These are phyloP conservation scores for Tulasnella sp. DNA, from an alignment of 768 basidiomycete species.

Conservation along the genomic window DNA sequence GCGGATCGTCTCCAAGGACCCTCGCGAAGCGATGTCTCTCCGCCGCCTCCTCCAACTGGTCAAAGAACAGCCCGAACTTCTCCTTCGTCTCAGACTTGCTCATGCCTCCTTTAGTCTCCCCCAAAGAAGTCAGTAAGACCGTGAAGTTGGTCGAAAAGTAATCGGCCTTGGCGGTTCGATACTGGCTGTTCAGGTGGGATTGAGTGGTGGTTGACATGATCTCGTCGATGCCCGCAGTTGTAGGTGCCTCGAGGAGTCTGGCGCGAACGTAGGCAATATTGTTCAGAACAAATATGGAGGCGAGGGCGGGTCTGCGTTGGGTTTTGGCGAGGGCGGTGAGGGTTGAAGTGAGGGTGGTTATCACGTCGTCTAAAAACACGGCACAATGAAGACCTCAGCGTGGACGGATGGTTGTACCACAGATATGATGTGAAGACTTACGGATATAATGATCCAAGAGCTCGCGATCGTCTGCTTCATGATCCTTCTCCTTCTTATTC, in stretches of 20 bases:
- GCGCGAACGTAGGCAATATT: conserved; percentile 61
- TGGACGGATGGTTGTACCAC: neutral
- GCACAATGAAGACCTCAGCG: neutral
- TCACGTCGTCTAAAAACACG: conserved; percentile 50
- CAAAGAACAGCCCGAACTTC: conserved; percentile 73
- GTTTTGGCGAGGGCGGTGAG: conserved; percentile 46
- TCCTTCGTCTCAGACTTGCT: conserved; percentile 61
- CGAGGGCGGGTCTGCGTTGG: conserved; percentile 46
- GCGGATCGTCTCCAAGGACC: conserved; percentile 56
- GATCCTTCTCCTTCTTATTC: conserved; percentile 39
- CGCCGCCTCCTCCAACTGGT: conserved; percentile 64
- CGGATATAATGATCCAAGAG: conserved; percentile 68
- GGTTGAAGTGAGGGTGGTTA: conserved; percentile 49
- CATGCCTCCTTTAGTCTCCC: conserved; percentile 36
- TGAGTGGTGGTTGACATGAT: conserved; percentile 51
- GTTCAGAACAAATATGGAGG: conserved; percentile 69
- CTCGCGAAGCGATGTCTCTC: conserved; percentile 61
- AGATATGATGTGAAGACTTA: conserved; percentile 31
- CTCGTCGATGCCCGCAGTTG: conserved; percentile 33
- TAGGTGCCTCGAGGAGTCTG: conserved; percentile 44
- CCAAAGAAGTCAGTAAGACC: conserved; percentile 54
- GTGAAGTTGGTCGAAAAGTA: conserved; percentile 80
- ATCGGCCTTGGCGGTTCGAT: conserved; percentile 68
- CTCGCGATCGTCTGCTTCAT: conserved; percentile 37
- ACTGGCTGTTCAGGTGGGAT: conserved; percentile 54